These are phyloP conservation scores for Sextonia rubra DNA, from an alignment of 164 flowering plant species.

Conservation along the genomic window DNA sequence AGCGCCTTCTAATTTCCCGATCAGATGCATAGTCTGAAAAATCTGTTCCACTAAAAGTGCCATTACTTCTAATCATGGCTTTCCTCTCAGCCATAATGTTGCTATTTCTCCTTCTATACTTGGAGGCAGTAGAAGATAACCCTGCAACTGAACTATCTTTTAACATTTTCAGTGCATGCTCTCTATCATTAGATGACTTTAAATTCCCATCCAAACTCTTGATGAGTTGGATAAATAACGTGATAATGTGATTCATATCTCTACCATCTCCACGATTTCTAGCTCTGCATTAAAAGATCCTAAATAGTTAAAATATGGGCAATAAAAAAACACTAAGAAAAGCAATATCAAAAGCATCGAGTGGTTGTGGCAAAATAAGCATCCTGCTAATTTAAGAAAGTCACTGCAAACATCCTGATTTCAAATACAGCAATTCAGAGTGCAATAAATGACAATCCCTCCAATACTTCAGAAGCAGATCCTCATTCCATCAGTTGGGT, in stretches of 20 bases:
- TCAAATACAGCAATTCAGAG: not conserved
- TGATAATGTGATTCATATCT: conserved; percentile 61
- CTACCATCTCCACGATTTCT: conserved; percentile 12
- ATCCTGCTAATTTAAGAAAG: not conserved
- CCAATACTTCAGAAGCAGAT: not conserved
- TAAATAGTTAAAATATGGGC: not conserved
- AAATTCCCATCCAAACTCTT: conserved; percentile 56
- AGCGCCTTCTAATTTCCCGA: conserved; percentile 67
- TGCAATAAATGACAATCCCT: not conserved
- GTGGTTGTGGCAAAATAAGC: not conserved
- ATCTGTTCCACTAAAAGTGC: conserved; percentile 44
- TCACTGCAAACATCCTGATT: not conserved
- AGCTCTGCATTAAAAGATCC: conserved; percentile 4
- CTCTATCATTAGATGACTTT: conserved; percentile 33
- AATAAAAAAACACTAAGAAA: not conserved
- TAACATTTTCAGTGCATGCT: conserved; percentile 46
- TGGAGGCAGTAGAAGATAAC: conserved; percentile 38
- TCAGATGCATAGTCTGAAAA: conserved; percentile 70
- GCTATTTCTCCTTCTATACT: conserved; percentile 53
- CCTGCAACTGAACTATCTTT: conserved; percentile 50
- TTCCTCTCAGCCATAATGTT: conserved; percentile 47
- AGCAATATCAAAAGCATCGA: not conserved
- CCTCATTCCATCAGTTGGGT: not conserved
- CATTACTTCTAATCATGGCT: conserved; percentile 46
- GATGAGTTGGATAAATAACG: conserved; percentile 62